Evolutionary conservation across 495 filamentous ascomycete genomes (phyloP), one percentile per base, ranked within the genome.

Genomic region (Aspergillus heteromorphus): DNA sequence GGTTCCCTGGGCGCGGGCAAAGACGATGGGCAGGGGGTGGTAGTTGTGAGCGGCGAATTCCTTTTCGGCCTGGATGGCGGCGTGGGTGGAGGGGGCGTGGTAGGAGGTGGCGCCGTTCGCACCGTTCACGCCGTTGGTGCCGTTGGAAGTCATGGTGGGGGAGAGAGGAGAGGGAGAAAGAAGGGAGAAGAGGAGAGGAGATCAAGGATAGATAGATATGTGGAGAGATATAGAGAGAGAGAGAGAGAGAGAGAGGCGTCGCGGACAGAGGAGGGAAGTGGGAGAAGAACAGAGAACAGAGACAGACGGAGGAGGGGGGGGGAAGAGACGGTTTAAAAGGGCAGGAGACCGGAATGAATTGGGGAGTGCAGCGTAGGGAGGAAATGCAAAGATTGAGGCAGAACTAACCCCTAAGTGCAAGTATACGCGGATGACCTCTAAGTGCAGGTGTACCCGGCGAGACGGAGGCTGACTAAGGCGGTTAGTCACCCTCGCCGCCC

Each of bases 1-100:
- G 60, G 83, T 87, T 11, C 95, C 93, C 54, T 84, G 79, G 20
- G 88, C 92, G 31, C 83, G 83, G 20, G 92, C 78, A 66, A 96
- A 92, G 56, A 96, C 92, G 30, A 97, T 82, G 13, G 95, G 95
- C 8, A 99, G 85, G 17, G 95, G 93, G 73, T 97, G 91, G 75
- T 99, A 99, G 73, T 99, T 99, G 81, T 99, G 93, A 40, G 93
- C 93, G 40, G 93, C 93, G 72, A 83, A 92, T 48, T 85, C 76
- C 62, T 89, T 74, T 74, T 99, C 93, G 52, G 83, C 79, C 23
- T 82, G 70, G 64, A 97, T 91, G 53, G 93, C 93, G 54, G 77
- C 76, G 30, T 82, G 73, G n/a, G 90, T 89, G 19, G 92, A 88
- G 45, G 86, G 65, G 18, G 89, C 82, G 74, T 97, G 95, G 74